Base-by-base conservation (phyloP, 139 green algal genomes). In the Pleodorina starrii region DNA sequence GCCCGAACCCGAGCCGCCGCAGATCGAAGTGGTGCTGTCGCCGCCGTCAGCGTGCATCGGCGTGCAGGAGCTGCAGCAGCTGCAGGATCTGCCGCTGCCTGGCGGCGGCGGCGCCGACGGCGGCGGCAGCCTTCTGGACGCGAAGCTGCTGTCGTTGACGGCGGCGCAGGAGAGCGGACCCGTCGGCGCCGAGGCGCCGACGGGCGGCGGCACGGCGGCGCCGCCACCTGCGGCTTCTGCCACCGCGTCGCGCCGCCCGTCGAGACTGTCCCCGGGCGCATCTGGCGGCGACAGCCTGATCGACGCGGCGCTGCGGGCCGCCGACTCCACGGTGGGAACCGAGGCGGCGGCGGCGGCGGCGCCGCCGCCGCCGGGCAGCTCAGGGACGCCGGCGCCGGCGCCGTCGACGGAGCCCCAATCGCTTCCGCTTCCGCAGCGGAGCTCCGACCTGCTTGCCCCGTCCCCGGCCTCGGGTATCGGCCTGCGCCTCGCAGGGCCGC, bases 231-330 rank as follows among this genome's bases (percentile, higher is more conserved):
- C 32, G 16, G 50, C 42, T 11, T 40, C 40, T 0, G 72, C 72
- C 38, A 14, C 68, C 19, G n/a, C 9, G 38, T 46, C 68, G 35
- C 68, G 38, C 12, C 68, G 23, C 16, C 21, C 68, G 1, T 43
- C 35, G 19, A 76, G 46, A 32, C 25, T 48, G 5, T 46, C 35
- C 19, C 14, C 68, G 3, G 17, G 14, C 35, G 32, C 19, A 11
- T 80, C 76, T 11, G 76, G 76, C 76, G 76, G 76, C 36, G 76
- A 84, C 50, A 11, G 32, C 7, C 14, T 69, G 50, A 84, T 84
- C 21, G 76, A 85, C n/a, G 78, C 51, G 19, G 59, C 80, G 29
- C 1, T 77, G 6, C 16, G 27, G 35, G 38, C 35, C 35, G 54
- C 51, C 23, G 2, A 36, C 44, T 36, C 57, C 14, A 5, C 42